phyloP scores from a whole-genome alignment of 352 stramenopile species.

The Globisporangium takayamanum region DNA sequence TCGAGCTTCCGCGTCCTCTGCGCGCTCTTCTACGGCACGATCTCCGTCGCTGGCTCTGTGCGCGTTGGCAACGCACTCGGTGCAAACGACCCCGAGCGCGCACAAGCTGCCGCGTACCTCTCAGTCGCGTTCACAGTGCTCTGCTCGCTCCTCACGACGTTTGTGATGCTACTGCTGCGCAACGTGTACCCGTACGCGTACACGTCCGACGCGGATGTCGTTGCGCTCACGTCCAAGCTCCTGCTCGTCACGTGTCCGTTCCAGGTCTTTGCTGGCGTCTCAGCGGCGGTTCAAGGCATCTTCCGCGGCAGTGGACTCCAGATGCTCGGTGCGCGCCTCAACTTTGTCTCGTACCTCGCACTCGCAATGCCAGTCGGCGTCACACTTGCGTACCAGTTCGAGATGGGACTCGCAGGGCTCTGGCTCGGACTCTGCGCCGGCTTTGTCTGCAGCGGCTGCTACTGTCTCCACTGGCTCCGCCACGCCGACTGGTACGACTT shows the following conservation, averaged over 20 bases:
- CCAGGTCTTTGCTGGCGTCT: constrained; percentile 79
- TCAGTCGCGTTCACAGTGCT: constrained; percentile 37
- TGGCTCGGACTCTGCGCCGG: constrained; percentile 74
- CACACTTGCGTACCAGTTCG: constrained; percentile 56
- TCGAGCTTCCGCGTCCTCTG: constrained; percentile 64
- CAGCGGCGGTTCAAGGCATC: constrained; percentile 64
- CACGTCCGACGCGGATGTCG: constrained; percentile 46
- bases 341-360: constrained; percentile 82
- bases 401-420: constrained; percentile 62
- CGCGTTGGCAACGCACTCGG: constrained; percentile 83
- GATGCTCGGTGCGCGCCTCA: constrained; percentile 70
- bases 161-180: constrained; percentile 52
- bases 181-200: constrained; percentile 55
- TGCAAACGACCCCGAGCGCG: constrained; percentile 67
- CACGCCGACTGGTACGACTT: constrained; percentile 69
- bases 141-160: constrained; percentile 37
- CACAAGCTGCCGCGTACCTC: constrained; percentile 61
- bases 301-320: constrained; percentile 79
- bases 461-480: constrained; percentile 64
- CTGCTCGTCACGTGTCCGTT: constrained; percentile 67
- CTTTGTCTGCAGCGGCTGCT: constrained; percentile 58
- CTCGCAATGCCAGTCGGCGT: constrained; percentile 77
- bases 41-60: constrained; percentile 65
- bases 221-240: constrained; percentile 46
- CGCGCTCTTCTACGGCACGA: constrained; percentile 65